Conservation (phyloP, 805 yeast genomes). For the Ogataea trehaloabstinens region DNA sequence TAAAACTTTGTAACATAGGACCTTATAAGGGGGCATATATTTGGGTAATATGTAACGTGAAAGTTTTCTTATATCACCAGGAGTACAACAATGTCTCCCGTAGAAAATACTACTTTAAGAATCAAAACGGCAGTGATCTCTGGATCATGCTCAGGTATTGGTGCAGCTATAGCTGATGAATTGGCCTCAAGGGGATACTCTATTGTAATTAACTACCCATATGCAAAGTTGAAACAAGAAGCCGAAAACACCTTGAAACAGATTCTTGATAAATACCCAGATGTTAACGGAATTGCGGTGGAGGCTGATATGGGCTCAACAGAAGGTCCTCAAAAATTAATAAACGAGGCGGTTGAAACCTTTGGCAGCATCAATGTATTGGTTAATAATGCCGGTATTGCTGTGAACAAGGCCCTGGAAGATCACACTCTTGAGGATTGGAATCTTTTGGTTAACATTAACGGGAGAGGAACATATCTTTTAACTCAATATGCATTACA, state of each 20-base stretch:
- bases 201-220: constrained; percentile 9
- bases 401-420: constrained; percentile 7
- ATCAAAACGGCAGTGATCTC: constrained; percentile 44
- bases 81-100: constrained; percentile 3
- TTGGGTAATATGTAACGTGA: too few species aligned
- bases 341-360: constrained; percentile 6
- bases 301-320: constrained; percentile 8
- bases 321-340: constrained; percentile 8
- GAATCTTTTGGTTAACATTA: constrained; percentile 6
- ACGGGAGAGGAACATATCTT: constrained; percentile 8
- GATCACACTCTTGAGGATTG: constrained; percentile 7
- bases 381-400: constrained; percentile 9
- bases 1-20: too few species aligned
- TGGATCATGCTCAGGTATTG: constrained; percentile 61
- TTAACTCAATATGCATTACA: constrained; percentile 6
- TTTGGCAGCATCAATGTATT: constrained; percentile 6
- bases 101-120: neutral
- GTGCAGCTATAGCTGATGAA: constrained; percentile 43
- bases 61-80: too few species aligned
- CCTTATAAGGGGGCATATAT: too few species aligned
- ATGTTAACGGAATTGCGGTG: constrained; percentile 5
- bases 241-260: constrained; percentile 2
- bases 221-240: constrained; percentile 2
- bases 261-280: constrained; percentile 4
- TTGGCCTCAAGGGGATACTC: constrained; percentile 37